Evolutionary conservation across 768 basidiomycete species (phyloP), one percentile per base, ranked within the genome.

Genomic region (Pleurotus pulmonarius): DNA sequence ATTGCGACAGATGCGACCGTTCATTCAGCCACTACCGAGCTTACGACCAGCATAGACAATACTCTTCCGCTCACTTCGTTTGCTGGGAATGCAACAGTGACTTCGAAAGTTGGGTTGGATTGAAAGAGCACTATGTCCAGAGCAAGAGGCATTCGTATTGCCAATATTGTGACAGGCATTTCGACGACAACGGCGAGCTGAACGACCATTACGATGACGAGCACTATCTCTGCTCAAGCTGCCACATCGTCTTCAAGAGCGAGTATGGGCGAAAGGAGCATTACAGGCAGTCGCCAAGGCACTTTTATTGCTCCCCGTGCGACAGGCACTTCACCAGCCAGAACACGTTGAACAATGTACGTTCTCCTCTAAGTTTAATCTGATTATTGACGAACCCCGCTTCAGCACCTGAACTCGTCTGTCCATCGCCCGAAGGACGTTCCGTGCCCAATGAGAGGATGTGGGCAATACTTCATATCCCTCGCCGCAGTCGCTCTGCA

Each of bases 401-500:
- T 11, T 8, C 53, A 76, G 68, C 87, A 89, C 64, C 64, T 81
- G 54, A 76, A 75, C 12, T 87, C 87, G 0, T 73, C 78, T 26
- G 43, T 68, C 8, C 87, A 88, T 64, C 66, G 67, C 6, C 67
- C 75, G 3, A 73, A 67, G 56, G 65, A 65, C 57, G 58, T 70
- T 39, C 61, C 16, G 47, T 82, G 71, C 61, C 68, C 59, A 69
- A 78, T 63, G 69, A 57, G 16, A 4, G 73, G 75, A 37, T 90
- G 88, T 63, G 67, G 56, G 1, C 59, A 59, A 18, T 60, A 55
- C 1, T 89, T 88, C 67, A 65, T 83, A 51, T 81, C 78, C 16
- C 70, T 61, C 43, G 76, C 85, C 7, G 81, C 84, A 8, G 72
- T 90, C 46, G 63, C 82, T 29, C 75, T 80, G 26, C 88, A 90